A percentile compares a stretch with the other conserved stretches of the same genome.
Evolutionary conservation across 179 eudicot genomes (phyloP).

Genomic region (Spergularia azorica): DNA sequence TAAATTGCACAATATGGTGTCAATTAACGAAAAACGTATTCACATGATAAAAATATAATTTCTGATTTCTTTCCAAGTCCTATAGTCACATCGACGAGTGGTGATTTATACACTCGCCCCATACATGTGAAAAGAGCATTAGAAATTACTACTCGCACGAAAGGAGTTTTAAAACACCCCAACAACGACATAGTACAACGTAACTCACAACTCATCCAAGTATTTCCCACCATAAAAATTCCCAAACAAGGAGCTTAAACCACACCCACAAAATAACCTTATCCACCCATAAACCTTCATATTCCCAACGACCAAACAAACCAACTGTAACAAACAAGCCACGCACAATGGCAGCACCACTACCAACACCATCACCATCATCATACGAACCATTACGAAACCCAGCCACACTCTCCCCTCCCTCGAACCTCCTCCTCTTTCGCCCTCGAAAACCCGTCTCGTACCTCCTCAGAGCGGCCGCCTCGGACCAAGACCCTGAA

Average conservation of each 20-base stretch:
- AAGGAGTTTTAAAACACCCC: too few species aligned
- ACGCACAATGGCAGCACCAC: not conserved
- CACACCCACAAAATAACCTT: conserved; percentile 4
- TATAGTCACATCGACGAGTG: too few species aligned
- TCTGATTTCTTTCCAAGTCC: too few species aligned
- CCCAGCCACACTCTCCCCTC: not conserved
- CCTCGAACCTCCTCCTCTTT: conserved; percentile 16
- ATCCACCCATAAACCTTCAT: not conserved
- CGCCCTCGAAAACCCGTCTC: conserved; percentile 24
- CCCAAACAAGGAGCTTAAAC: not conserved
- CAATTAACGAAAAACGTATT: too few species aligned
- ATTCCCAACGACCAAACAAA: not conserved
- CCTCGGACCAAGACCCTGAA: conserved; percentile 32
- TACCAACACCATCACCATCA: not conserved
- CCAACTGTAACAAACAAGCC: not conserved
- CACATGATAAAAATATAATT: too few species aligned
- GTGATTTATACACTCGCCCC: too few species aligned
- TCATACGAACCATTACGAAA: not conserved
- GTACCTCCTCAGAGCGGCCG: conserved; percentile 40
- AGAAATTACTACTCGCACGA: too few species aligned
- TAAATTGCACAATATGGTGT: too few species aligned
- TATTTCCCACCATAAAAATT: too few species aligned
- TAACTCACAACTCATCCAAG: too few species aligned
- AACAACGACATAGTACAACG: too few species aligned
- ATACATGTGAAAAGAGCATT: too few species aligned